These are phyloP conservation scores for Pontederia crassipes DNA, from an alignment of 176 grass and related monocot species.

Conservation along the genomic window DNA sequence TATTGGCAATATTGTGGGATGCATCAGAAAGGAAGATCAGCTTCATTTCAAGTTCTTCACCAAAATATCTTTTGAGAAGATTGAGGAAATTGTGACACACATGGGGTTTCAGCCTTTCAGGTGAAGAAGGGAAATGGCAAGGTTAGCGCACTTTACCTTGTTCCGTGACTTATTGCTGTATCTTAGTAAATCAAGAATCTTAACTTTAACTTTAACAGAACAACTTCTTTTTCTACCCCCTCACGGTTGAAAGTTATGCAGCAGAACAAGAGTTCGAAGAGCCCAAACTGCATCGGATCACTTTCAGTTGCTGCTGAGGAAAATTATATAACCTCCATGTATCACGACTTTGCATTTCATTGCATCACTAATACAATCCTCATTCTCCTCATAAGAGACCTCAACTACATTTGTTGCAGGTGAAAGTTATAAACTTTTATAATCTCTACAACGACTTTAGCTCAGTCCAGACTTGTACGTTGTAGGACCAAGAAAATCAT, in stretches of 20 bases:
- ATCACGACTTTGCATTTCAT: neutral
- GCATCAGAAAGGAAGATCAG: conserved; percentile 75
- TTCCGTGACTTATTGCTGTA: neutral
- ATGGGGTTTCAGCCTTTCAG: conserved; percentile 55
- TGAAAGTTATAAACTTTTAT: neutral
- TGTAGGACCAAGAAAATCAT: conserved; percentile 73
- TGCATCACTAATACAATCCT: neutral
- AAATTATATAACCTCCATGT: neutral
- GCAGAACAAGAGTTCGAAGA: conserved; percentile 36
- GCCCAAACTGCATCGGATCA: conserved; percentile 19
- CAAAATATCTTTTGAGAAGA: conserved; percentile 75
- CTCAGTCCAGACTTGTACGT: conserved; percentile 70
- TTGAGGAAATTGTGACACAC: conserved; percentile 47
- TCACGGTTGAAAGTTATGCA: conserved; percentile 60
- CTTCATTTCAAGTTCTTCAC: conserved; percentile 73
- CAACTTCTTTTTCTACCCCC: conserved; percentile 5
- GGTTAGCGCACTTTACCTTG: conserved; percentile 28
- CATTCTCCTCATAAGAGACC: neutral
- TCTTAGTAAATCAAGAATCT: neutral
- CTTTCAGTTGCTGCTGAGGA: conserved; percentile 64
- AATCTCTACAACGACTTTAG: conserved; percentile 24
- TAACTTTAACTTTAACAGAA: conserved; percentile 9
- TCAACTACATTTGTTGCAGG: conserved; percentile 27
- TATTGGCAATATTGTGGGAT: conserved; percentile 34
- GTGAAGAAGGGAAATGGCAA: conserved; percentile 54